Base-by-base conservation (phyloP, 75 land plant species). In the Pinus tabuliformis region DNA sequence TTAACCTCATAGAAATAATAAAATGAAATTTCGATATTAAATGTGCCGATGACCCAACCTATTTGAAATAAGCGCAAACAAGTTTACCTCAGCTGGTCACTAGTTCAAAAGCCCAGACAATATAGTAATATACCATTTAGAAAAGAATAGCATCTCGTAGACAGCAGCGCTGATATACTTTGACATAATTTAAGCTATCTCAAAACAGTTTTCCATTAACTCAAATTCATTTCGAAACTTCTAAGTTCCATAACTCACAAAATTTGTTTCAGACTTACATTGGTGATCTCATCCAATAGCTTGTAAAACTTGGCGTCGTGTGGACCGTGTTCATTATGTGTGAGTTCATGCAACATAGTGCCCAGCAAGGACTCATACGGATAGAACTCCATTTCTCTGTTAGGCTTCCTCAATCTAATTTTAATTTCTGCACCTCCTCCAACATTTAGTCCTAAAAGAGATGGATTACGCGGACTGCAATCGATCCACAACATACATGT, bases 331-430 rank as follows among this genome's bases (percentile, higher is more conserved):
- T 56, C 90, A 75, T 85, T 96, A 62, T 96, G 99, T 64, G 93
- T 89, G 18, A 96, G 90, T 77, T 96, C 99, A 73, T 96, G 97
- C 30, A 96, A 88, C 92, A 96, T 90, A 15, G 99, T 96, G 30
- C 91, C 98, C 17, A 96, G 83, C 72, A 94, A 82, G 74, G 84
- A 79, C 81, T 96, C 84, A 68, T 82, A 96, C 0, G 92, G 91
- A 56, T 74, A 78, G 80, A 96, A 94, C 39, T 90, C 91, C 73
- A 77, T 78, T 24, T 92, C 95, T 20, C 89, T 78, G 45, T 85
- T 79, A 56, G 80, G 89, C 84, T 86, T 84, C 70, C 99, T 79
- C 75, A 96, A 82, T 78, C 93, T 76, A 65, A 96, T 83, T 80
- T 92, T 86, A n/a, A 96, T 76, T 26, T 94, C 87, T 8, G 83